Evolutionary conservation across 306 rosid species (phyloP).

Genomic region (Dalbergia oliveri): DNA sequence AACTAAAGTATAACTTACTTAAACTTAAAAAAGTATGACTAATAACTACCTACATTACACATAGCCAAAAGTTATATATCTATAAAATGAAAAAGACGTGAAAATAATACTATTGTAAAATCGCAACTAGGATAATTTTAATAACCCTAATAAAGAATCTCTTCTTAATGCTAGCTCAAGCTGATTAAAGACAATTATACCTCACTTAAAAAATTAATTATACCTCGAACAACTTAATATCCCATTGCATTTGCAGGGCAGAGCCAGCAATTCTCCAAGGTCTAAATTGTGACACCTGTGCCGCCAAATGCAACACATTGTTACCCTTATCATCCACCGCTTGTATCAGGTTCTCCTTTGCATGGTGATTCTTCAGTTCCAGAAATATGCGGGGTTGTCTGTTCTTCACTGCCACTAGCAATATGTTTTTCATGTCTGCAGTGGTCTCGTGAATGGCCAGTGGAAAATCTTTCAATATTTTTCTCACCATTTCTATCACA

Average conservation of each 20-base stretch:
- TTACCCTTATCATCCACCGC: not conserved
- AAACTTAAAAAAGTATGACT: too few relatives aligned
- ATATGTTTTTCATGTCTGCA: not conserved
- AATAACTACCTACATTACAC: too few relatives aligned
- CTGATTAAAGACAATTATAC: not conserved
- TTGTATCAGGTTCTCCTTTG: not conserved
- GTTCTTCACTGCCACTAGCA: slow-evolving; percentile 17
- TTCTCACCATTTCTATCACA: too few relatives aligned
- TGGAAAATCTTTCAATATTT: not conserved
- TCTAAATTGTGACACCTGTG: not conserved
- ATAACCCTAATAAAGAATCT: too few relatives aligned
- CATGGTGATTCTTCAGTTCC: not conserved
- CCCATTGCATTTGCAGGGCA: not conserved
- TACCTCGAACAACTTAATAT: slow-evolving; percentile 10
- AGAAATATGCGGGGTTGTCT: not conserved
- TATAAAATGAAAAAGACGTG: too few relatives aligned
- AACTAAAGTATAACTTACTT: too few relatives aligned
- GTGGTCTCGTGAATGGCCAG: not conserved
- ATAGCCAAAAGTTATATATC: too few relatives aligned
- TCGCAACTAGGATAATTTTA: too few relatives aligned
- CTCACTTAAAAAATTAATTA: too few relatives aligned
- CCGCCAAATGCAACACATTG: slow-evolving; percentile 32
- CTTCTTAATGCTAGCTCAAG: not conserved
- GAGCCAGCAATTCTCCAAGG: slow-evolving; percentile 34
- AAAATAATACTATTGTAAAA: too few relatives aligned